Evolutionary conservation across 225 moss, liverwort and hornwort genomes (phyloP), one percentile per base, ranked within the genome.

Genomic region (Physcomitrium patens): DNA sequence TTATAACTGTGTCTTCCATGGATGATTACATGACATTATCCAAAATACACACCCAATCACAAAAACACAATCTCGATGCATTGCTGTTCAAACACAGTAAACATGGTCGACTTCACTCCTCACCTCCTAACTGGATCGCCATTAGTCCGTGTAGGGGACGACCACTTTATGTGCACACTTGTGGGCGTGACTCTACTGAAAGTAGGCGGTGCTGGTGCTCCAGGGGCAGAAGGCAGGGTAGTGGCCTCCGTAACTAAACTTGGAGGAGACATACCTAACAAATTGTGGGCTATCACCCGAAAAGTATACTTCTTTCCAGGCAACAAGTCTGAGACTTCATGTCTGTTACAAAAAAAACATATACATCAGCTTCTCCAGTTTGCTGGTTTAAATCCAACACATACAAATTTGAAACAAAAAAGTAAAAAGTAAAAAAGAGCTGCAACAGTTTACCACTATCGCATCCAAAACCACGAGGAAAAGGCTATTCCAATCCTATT

Each of bases 91-190:
- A 53, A 70, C 20, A 55, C 53, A 60, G 46, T 28, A 16, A 57
- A 15, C 20, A 22, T 31, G 22, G 62, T 52, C 51, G 9, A 14
- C 52, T 43, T 9, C 71, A 42, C 13, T 46, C 47, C 62, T 27
- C 65, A 85, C 85, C 85, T 76, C 4, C 76, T 85, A 47, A 85
- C 73, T 17, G 85, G 76, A 64, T 64, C 79, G 20, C 81, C 85
- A 66, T 85, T 85, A 65, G 82, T 76, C 42, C 76, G 64, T 37
- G 73, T 53, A n/a, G 85, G 82, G 61, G 78, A 68, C 18, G 60
- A 72, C 85, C 85, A 85, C 78, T 78, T 82, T 26, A 82, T 22
- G 48, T 68, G 73, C 41, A 82, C 78, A 53, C 82, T 61, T 11
- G 81, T 82, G 51, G 85, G 64, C 69, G 53, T 69, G 3, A 82